These are phyloP conservation scores for Cyclospora cayetanensis DNA, from an alignment of 169 alveolate species.

Conservation along the genomic window DNA sequence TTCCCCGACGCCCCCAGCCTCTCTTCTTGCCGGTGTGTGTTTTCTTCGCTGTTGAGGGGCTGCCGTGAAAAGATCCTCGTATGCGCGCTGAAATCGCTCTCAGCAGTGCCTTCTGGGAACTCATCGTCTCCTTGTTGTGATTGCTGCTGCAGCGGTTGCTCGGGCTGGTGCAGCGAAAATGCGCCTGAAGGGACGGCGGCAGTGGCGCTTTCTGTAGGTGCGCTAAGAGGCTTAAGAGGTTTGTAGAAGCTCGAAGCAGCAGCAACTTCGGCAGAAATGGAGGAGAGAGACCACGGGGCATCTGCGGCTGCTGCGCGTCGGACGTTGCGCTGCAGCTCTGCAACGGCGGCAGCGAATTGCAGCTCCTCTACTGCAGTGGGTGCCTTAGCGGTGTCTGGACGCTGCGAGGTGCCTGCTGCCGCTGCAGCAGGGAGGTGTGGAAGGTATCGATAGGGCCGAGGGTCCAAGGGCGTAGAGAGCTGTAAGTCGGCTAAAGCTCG, in stretches of 20 bases:
- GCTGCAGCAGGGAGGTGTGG: background rate
- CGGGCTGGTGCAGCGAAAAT: no score
- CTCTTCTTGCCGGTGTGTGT: no score
- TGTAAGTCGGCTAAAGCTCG: background rate
- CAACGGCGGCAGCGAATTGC: background rate
- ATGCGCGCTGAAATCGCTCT: no score
- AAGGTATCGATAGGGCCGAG: background rate
- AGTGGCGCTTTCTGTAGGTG: no score
- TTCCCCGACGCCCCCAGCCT: no score
- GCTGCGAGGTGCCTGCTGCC: background rate
- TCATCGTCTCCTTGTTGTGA: no score
- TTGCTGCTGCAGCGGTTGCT: no score
- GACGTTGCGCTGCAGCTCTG: background rate
- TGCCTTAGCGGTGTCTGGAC: no score
- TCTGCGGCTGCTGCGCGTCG: background rate
- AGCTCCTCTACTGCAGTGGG: background rate
- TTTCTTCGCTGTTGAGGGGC: no score
- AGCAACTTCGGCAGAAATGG: background rate
- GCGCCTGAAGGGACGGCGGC: no score
- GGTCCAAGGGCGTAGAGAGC: slow-evolving; percentile 1
- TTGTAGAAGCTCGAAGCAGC: background rate
- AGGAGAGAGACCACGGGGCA: background rate
- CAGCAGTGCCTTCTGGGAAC: no score
- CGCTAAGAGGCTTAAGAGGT: background rate
- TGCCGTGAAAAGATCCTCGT: no score